These are phyloP conservation scores for Nyssa sinensis DNA, from an alignment of 148 eudicot genomes.

Conservation along the genomic window DNA sequence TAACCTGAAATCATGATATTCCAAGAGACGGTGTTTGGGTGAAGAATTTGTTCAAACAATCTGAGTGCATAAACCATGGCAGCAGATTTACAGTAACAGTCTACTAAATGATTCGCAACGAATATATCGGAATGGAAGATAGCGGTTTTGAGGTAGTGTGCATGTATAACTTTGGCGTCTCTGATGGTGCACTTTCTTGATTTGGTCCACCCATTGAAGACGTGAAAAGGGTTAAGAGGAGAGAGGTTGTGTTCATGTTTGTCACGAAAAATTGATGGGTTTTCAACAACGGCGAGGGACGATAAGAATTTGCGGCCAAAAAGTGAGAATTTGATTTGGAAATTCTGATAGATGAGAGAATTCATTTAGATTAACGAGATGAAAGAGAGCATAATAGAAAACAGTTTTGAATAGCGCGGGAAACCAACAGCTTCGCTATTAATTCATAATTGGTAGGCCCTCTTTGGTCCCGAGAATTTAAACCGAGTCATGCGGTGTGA, in stretches of 20 bases:
- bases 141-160: slow-evolving; percentile 40
- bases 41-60: slow-evolving; percentile 63
- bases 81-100: slow-evolving; percentile 38
- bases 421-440: not conserved
- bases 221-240: slow-evolving; percentile 28
- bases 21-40: slow-evolving; percentile 51
- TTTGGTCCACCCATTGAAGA: slow-evolving; percentile 38
- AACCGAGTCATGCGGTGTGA: too few relatives aligned
- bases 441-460: not conserved
- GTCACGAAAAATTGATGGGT: slow-evolving; percentile 14
- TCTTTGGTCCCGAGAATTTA: too few relatives aligned
- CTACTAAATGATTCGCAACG: slow-evolving; percentile 42
- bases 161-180: slow-evolving; percentile 42
- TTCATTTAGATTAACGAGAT: slow-evolving; percentile 26
- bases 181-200: slow-evolving; percentile 26
- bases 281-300: slow-evolving; percentile 28
- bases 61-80: slow-evolving; percentile 44
- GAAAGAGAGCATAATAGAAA: not conserved
- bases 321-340: slow-evolving; percentile 20
- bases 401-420: slow-evolving; percentile 3
- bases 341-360: slow-evolving; percentile 21
- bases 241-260: slow-evolving; percentile 1
- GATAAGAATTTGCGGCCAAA: slow-evolving; percentile 24
- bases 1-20: slow-evolving; percentile 62
- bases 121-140: slow-evolving; percentile 22